Conservation (phyloP, 257 asterid genomes). For the Paulownia fortunei region DNA sequence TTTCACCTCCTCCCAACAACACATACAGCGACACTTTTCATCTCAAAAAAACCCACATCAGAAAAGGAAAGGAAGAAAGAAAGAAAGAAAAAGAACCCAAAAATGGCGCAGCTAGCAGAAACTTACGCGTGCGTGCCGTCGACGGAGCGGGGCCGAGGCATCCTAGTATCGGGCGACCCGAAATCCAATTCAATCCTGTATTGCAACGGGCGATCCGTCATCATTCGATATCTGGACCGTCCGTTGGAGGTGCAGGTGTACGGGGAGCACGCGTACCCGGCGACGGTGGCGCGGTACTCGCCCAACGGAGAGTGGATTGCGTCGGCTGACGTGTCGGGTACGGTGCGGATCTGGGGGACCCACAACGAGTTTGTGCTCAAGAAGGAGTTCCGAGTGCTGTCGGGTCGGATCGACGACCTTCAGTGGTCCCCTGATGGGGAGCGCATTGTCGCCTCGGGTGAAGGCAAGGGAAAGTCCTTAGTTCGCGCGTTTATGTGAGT, state of each 20-base stretch:
- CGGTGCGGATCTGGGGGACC: constrained; percentile 98
- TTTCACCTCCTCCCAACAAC: too few relatives aligned
- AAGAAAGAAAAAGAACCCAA: neutral
- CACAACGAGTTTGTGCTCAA: constrained; percentile 82
- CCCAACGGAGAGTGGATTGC: constrained; percentile 99
- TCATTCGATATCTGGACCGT: constrained; percentile 81
- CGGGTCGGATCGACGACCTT: constrained; percentile 98
- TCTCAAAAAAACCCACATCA: too few relatives aligned
- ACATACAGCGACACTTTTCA: too few relatives aligned
- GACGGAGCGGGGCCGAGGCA: constrained; percentile 93
- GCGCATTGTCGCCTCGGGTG: constrained; percentile 94
- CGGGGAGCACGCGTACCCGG: constrained; percentile 88
- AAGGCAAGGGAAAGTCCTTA: constrained; percentile 88
- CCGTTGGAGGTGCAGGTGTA: constrained; percentile 84
- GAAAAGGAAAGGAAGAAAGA: neutral
- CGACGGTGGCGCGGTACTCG: constrained; percentile 90
- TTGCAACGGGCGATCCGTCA: constrained; percentile 86
- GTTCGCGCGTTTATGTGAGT: constrained; percentile 94
- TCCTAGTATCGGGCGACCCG: constrained; percentile 86
- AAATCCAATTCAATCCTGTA: constrained; percentile 91
- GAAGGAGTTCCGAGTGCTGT: constrained; percentile 86
- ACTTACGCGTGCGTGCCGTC: constrained; percentile 91
- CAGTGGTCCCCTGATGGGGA: constrained; percentile 92
- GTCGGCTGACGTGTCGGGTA: constrained; percentile 90
- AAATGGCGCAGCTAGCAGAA: constrained; percentile 70